Base-by-base conservation (phyloP, 305 asterid species). In the Ilex paraguariensis region DNA sequence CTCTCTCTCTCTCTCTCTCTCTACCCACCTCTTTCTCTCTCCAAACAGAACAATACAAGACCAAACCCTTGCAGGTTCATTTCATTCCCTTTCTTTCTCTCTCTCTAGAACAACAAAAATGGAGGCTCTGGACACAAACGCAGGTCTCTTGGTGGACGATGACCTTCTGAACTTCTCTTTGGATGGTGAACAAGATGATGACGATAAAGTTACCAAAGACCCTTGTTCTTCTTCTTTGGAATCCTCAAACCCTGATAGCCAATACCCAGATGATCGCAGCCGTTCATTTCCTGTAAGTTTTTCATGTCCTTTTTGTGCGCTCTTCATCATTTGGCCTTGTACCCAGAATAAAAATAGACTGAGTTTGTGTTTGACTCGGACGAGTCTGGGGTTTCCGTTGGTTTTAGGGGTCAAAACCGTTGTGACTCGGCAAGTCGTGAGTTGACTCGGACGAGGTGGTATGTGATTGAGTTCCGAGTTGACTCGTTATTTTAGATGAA, bases 121-220 rank as follows among this genome's bases (percentile, higher is more conserved):
- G 75, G 66, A 64, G 52, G 71, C 63, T 70, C 49, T 75, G 75
- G 70, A 75, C 72, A 54, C 73, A 15, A 48, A 46, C 39, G 54
- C 67, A 50, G 67, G 81, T 79, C 80, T 85, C 67, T 30, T 67
- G 54, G 77, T 75, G 33, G 93, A 74, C 54, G 91, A 86, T 9
- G 87, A 81, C 81, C 79, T 87, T 54, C 79, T 90, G 62, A 68
- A 87, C 82, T 90, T 85, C 71, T 68, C 78, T 53, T 79, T 90
- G 69, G 91, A 83, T 14, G 85, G 64, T 14, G 88, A 59, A 49
- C 77, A 64, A 10, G 75, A 66, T 31, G 79, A 64, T 9, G 55
- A 50, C 6, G 63, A 76, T 31, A 42, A 57, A 67, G 54, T 62
- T 39, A 56, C 33, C 64, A 70, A 72, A 48, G 69, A 76, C 65